Base-by-base conservation (phyloP, 352 stramenopile genomes). In the Phytophthora vignae region DNA sequence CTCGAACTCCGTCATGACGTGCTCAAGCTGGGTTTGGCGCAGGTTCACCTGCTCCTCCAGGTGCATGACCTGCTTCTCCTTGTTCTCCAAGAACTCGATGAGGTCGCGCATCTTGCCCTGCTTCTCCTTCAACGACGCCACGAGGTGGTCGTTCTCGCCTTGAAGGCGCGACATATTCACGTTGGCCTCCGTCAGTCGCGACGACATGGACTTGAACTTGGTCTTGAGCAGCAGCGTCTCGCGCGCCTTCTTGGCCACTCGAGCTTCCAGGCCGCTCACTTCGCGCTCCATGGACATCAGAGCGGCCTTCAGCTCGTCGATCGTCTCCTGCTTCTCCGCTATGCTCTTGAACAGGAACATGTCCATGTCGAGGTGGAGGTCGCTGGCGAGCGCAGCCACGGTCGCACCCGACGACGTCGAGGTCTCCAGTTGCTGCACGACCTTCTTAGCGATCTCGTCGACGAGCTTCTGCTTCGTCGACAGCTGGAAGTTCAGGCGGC, bases 401-500 rank as follows among this genome's bases (percentile, higher is more conserved):
- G 52, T 64, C 74, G 69, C 17, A 65, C 56, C n/a, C 48, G 73
- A 67, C n/a, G 55, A 67, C 15, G 48, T 38, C 3, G 57, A 74
- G 6, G 69, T 72, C 52, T 86, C 77, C 49, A 92, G 67, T 42
- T 91, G 82, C 63, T 91, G 69, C 29, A 76, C 72, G 46, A 92
- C 85, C 58, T 84, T 83, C 49, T 83, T 83, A 21, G 83, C 83
- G 48, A 95, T 88, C 60, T 95, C 85, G 15, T 92, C 84, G 15
- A 93, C 75, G 4, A 95, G 78, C 62, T 90, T 92, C 74, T 91
- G 90, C 70, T 95, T 92, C 19, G 84, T 92, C 33, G 85, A 92
- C 63, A 95, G 57, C 64, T 93, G 81, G 76, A 92, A 85, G 48
- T 95, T 90, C 10, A 95, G 67, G 52, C 84, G 78, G 71, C 87